phyloP scores from a whole-genome alignment of 2,329 filamentous ascomycete genomes.

The Venturia pyrina region DNA sequence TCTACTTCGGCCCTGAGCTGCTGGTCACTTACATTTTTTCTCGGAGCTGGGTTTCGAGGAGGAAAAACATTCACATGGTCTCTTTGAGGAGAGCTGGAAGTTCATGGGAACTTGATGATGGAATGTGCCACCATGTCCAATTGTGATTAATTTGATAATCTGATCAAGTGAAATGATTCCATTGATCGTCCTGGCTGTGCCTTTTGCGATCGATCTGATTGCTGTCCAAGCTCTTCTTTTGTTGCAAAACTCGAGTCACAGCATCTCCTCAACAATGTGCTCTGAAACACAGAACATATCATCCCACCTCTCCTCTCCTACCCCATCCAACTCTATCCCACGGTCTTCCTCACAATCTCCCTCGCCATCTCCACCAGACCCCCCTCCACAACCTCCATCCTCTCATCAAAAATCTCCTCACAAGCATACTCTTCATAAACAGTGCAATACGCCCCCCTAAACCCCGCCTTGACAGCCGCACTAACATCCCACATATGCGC shows the following conservation, averaged over 20 bases:
- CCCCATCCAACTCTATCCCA: too few species aligned
- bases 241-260: too few species aligned
- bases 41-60: neutral
- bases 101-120: neutral
- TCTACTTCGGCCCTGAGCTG: neutral
- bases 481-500: slow-evolving; percentile 52
- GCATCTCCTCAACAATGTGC: too few species aligned
- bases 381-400: slow-evolving; percentile 40
- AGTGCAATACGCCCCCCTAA: slow-evolving; percentile 13
- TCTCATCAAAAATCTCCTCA: slow-evolving; percentile 42
- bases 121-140: neutral
- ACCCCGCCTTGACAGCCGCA: slow-evolving; percentile 40
- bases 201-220: neutral
- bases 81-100: neutral
- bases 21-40: neutral
- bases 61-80: neutral
- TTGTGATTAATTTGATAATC: neutral
- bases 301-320: too few species aligned
- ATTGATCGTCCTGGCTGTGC: neutral
- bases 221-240: neutral
- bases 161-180: neutral
- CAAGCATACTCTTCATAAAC: slow-evolving; percentile 42
- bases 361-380: slow-evolving; percentile 41
- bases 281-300: too few species aligned
- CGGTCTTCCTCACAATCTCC: neutral